Conservation (phyloP, 805 yeast genomes). For the Kuraishia cidri region DNA sequence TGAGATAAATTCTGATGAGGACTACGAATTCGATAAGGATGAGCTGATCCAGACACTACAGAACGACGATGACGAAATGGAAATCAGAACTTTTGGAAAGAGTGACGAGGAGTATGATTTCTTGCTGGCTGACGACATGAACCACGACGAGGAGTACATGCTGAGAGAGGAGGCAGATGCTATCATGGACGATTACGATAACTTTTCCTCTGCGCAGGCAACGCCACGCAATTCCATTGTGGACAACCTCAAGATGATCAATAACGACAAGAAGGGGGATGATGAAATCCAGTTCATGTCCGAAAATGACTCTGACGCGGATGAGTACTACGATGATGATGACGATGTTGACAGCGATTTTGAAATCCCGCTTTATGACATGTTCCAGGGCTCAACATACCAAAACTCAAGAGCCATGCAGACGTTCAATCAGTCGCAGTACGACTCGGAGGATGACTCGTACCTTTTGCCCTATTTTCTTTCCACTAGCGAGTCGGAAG, state of each 20-base stretch:
- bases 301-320: slow-evolving; percentile 1
- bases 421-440: slow-evolving; percentile 8
- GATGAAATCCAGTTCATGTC: slow-evolving; percentile 4
- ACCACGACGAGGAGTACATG: slow-evolving; percentile 21
- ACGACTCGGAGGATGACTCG: slow-evolving; percentile 52
- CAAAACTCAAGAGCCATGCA: background rate
- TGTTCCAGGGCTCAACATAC: slow-evolving; percentile 9
- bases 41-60: slow-evolving; percentile 29
- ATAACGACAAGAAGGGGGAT: slow-evolving; percentile 3
- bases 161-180: slow-evolving; percentile 33
- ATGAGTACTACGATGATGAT: slow-evolving; percentile 11
- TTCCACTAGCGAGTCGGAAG: slow-evolving; percentile 20
- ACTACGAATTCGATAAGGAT: slow-evolving; percentile 48
- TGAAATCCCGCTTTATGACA: slow-evolving; percentile 17
- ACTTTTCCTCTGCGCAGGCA: slow-evolving; percentile 14
- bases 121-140: slow-evolving; percentile 14
- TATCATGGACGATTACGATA: slow-evolving; percentile 27
- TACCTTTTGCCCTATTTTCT: slow-evolving; percentile 73
- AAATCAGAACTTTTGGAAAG: slow-evolving; percentile 21
- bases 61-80: slow-evolving; percentile 27
- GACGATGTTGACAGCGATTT: slow-evolving; percentile 20
- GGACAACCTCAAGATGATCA: slow-evolving; percentile 5
- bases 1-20: slow-evolving; percentile 47
- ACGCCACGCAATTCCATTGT: slow-evolving; percentile 23
- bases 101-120: slow-evolving; percentile 23